Evolutionary conservation across 2,329 filamentous ascomycete genomes (phyloP).

Genomic region (Sclerotiophoma versabilis): DNA sequence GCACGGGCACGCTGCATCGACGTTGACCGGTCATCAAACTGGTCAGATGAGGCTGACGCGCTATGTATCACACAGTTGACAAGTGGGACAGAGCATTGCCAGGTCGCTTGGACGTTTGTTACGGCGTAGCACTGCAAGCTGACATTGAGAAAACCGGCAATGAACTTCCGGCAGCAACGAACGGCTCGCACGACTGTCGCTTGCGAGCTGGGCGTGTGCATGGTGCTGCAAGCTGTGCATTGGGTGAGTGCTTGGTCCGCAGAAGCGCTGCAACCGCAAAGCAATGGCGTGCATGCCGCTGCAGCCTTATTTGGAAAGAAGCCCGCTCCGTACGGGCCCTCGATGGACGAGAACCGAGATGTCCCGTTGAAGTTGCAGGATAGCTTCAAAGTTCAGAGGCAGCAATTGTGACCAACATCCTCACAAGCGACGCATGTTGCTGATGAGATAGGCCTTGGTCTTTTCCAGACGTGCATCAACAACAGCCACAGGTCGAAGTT

Average conservation of each 20-base stretch:
- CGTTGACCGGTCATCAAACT: not conserved
- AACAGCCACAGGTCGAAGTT: not conserved
- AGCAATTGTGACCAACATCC: not conserved
- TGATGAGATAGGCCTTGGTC: not conserved
- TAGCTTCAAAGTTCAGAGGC: not conserved
- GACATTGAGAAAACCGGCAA: not conserved
- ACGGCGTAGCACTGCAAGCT: not conserved
- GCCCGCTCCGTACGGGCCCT: conserved; percentile 25
- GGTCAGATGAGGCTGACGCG: conserved; percentile 8
- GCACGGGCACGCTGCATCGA: not conserved
- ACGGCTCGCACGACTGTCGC: not conserved
- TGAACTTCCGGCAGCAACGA: not conserved
- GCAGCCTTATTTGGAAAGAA: conserved; percentile 38
- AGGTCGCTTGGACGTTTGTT: not conserved
- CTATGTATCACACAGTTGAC: not conserved
- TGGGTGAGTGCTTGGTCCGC: conserved; percentile 26
- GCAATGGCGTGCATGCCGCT: conserved; percentile 21
- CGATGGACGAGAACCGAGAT: conserved; percentile 5
- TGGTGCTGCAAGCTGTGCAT: conserved; percentile 12
- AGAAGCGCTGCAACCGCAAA: conserved; percentile 43
- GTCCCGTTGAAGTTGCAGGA: not conserved
- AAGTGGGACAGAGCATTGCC: not conserved
- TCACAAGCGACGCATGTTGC: not conserved
- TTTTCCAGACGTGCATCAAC: not conserved
- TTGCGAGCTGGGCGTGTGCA: conserved; percentile 11